These are phyloP conservation scores for Elsinoe perseae DNA, from an alignment of 2,329 filamentous ascomycete genomes.

Conservation along the genomic window DNA sequence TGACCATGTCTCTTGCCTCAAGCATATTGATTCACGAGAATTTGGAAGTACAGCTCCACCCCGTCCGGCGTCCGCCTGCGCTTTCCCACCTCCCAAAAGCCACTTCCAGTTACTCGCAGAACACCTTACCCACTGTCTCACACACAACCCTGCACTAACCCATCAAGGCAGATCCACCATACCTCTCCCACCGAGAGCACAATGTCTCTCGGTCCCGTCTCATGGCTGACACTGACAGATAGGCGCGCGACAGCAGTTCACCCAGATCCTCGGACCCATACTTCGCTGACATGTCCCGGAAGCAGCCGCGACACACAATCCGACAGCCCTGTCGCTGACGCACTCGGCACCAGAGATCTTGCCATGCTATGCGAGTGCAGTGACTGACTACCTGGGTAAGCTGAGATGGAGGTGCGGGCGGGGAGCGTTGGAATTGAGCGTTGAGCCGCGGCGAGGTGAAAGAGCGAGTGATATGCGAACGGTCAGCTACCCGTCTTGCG, in stretches of 20 bases:
- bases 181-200: neutral
- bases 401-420: neutral
- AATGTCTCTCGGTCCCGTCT: neutral
- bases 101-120: neutral
- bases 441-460: neutral
- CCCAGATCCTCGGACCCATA: neutral
- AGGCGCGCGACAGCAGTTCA: neutral
- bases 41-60: conserved; percentile 4
- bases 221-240: too few species aligned
- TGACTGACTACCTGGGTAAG: too few species aligned
- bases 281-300: neutral
- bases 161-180: neutral
- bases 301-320: neutral
- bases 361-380: neutral
- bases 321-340: neutral
- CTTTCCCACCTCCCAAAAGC: neutral
- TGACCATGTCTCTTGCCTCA: neutral
- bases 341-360: neutral
- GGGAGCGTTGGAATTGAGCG: neutral
- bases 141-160: neutral
- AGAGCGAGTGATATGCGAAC: neutral
- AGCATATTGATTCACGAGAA: too few species aligned
- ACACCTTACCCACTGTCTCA: neutral
- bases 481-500: neutral
- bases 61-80: neutral